phyloP scores from a whole-genome alignment of 139 green algal species.

The Chlorella ohadii region DNA sequence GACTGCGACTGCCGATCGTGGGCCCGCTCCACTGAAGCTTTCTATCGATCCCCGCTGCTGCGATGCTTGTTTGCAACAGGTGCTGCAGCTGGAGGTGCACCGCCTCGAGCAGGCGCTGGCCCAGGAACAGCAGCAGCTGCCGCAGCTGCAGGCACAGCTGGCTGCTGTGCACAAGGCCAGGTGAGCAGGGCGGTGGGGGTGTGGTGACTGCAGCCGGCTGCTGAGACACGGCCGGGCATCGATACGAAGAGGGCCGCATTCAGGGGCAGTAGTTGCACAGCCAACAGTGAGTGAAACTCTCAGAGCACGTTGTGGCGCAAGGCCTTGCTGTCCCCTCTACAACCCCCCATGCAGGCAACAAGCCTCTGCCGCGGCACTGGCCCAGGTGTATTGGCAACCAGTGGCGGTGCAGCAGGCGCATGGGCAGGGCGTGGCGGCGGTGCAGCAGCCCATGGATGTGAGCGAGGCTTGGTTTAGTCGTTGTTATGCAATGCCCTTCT shows the following conservation, averaged over 20 bases:
- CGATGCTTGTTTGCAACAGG: no score
- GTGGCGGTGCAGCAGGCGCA: slow-evolving; percentile 7
- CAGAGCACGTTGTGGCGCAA: no score
- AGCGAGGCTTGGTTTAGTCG: not conserved
- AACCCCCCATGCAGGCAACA: slow-evolving; percentile 10
- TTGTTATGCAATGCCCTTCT: no score
- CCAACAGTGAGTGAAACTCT: no score
- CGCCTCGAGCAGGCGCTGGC: slow-evolving; percentile 7
- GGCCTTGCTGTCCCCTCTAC: no score
- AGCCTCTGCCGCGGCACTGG: not conserved
- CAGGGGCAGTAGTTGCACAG: no score
- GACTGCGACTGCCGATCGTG: no score
- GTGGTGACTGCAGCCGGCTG: no score
- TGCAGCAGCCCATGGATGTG: not conserved
- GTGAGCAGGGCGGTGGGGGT: not conserved
- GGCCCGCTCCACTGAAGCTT: no score
- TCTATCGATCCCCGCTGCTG: no score
- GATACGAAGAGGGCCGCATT: no score
- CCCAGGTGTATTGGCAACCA: slow-evolving; percentile 8
- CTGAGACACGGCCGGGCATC: no score
- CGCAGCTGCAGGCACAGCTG: slow-evolving; percentile 13
- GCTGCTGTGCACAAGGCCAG: slow-evolving; percentile 3
- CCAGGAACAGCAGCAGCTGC: slow-evolving; percentile 6
- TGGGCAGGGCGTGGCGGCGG: not conserved
- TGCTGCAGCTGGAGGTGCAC: slow-evolving; percentile 1